Conservation (phyloP, 2,329 filamentous ascomycete genomes). For the Cytospora mali region DNA sequence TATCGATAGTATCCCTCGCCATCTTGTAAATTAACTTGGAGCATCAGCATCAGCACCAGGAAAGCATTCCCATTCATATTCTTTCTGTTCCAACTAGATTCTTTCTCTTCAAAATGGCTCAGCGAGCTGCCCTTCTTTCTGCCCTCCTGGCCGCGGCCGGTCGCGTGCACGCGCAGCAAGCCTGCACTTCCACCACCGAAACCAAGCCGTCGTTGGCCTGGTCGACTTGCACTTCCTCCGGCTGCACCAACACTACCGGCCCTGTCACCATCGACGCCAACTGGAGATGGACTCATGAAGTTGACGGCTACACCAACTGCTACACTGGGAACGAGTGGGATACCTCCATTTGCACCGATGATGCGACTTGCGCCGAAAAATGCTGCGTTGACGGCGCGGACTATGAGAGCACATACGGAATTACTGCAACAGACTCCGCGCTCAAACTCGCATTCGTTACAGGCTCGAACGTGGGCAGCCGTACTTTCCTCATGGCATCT, state of each 20-base stretch:
- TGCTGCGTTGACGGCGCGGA: slow-evolving; percentile 52
- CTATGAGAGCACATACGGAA: slow-evolving; percentile 50
- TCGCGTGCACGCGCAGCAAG: slow-evolving; percentile 48
- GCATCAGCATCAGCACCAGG: slow-evolving; percentile 20
- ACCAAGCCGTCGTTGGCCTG: slow-evolving; percentile 56
- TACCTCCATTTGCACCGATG: slow-evolving; percentile 42
- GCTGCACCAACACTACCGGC: slow-evolving; percentile 53
- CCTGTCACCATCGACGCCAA: slow-evolving; percentile 61
- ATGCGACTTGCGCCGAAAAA: slow-evolving; percentile 45
- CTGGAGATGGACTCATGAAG: slow-evolving; percentile 62
- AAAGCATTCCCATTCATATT: slow-evolving; percentile 20
- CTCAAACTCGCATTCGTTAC: slow-evolving; percentile 55
- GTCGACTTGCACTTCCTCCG: slow-evolving; percentile 54
- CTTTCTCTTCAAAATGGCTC: slow-evolving; percentile 27
- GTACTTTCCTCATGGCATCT: slow-evolving; percentile 66
- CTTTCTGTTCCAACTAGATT: slow-evolving; percentile 25
- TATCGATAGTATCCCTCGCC: slow-evolving; percentile 11
- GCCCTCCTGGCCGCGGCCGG: slow-evolving; percentile 46
- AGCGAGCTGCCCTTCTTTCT: slow-evolving; percentile 35
- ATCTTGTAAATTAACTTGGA: not conserved
- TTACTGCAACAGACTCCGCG: slow-evolving; percentile 45
- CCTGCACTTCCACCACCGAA: slow-evolving; percentile 51
- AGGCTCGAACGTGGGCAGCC: slow-evolving; percentile 52
- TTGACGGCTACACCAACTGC: slow-evolving; percentile 54
- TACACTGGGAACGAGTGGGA: slow-evolving; percentile 53